Base-by-base conservation (phyloP, 2,329 filamentous ascomycete species). In the Harringtonia lauricola region DNA sequence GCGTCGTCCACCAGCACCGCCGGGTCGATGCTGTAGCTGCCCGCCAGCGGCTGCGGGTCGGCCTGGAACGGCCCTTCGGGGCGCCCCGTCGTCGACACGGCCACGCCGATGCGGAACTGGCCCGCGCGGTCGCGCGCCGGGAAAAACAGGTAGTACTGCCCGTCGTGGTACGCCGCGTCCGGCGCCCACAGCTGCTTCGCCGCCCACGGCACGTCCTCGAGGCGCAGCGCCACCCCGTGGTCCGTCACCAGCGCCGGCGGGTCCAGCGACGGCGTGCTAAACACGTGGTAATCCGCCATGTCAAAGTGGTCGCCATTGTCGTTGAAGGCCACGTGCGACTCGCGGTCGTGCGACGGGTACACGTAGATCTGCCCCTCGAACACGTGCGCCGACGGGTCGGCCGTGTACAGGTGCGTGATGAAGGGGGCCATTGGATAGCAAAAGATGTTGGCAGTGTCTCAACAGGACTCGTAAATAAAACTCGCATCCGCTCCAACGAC, bases 241-340 rank as follows among this genome's bases (percentile, higher is more conserved):
- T 88, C 84, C 18, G 71, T 79, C 3, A 87, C 81, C 17, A 68
- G 65, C 47, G 70, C 71, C 21, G 76, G 64, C 2, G 70, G 65
- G 44, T 76, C 71, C 46, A 76, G 62, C 24, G 64, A 66, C 12
- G 60, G 53, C 22, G 64, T 64, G 51, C 74, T 80, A 62, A 88
- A 80, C 59, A 89, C 84, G 61, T 88, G 83, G 70, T 89, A 89
- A 66, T 89, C 84, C 44, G 66, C 71, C 84, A 88, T 89, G 65
- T 86, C 84, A 60, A 87, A 88, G 59, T 88, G 84, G 64, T 87
- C 83, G 57, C 84, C 84, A 70, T 87, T 86, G 70, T 88, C 83
- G 65, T 89, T 88, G 68, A 83, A 81, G 45, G 73, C 46, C 59
- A 86, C 84, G 60, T 79, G 73, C 6, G 81, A 85, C 60, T 86